Base-by-base conservation (phyloP, 805 yeast species). In the Pichia thaimueangensis region DNA sequence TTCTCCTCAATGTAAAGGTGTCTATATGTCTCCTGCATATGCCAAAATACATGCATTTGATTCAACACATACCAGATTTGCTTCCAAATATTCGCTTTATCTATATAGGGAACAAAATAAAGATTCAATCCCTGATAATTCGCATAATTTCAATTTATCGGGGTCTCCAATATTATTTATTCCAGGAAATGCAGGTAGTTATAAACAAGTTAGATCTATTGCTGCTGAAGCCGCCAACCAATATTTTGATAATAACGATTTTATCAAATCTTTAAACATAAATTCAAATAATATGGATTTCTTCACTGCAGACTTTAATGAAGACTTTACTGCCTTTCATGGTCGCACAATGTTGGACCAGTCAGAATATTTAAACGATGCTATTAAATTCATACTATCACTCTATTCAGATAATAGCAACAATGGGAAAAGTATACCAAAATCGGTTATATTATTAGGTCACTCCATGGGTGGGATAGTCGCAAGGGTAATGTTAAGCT, bases 391-490 rank as follows among this genome's bases (percentile, higher is more conserved):
- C 56, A 88, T 91, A 19, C 62, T 93, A 15, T 73, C 77, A 4
- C 64, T 91, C 5, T 91, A 91, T 54, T 50, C 61, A n/a, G 48
- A 48, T 12, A 55, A 55, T 38, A 30, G 39, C 13, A 16, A 30
- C 23, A n/a, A 4, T 12, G 15, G 52, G 42, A 15, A 35, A 13
- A 45, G 39, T 7, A 59, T 49, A 5, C 58, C 65, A 8, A 60
- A 58, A 17, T 83, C 96, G 0, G 95, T 91, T 2, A 76, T 91
- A 0, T 58, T 91, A 0, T 50, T 91, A 1, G 96, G 87, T 3
- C 98, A 91, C 64, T 91, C 97, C 0, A 91, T 91, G 98, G 98
- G 98, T 32, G 98, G 98, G 3, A 76, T 91, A 15, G 97, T 93
- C 1, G 84, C 96, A 3, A 70, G 97, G 45, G 80, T 86, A 0